Base-by-base conservation (phyloP, 208 protist genomes). In the Acanthamoeba sp. region DNA sequence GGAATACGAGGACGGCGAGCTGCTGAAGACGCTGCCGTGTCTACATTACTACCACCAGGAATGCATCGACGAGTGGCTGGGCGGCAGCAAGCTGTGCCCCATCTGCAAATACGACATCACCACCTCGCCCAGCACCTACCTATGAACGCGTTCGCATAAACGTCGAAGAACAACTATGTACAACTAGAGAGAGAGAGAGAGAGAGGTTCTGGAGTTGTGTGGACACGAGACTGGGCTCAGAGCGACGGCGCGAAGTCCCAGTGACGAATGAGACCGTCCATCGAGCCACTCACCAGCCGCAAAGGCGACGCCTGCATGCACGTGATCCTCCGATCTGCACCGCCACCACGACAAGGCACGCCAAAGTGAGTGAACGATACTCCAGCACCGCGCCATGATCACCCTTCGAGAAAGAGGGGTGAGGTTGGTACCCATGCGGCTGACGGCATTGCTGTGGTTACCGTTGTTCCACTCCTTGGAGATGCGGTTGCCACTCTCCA, bases 31-130 rank as follows among this genome's bases (percentile, higher is more conserved):
- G 57, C 38, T 92, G 52, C 87, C 87, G 10, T 92, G 87, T 36
- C 3, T 76, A 22, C 87, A 92, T 57, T 34, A 20, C 62, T 92
- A 92, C 62, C 87, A 92, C 42, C 57, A 76, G 57, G 50, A 38
- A 12, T 92, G 87, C 87, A 92, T 92, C 59, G 87, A 92, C 38
- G 38, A 27, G 40, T 92, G 87, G 87, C 87, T 92, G 20, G 4
- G 4, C 32, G 27, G 27, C 0, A n/a, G 52, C 59, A 92, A 73
- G 36, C 32, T 50, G 22, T 92, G 87, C 36, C 87, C 87, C 16
- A 40, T 92, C 12, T 92, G 87, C 59, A 92, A 92, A 16, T 73
- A 40, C 9, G 87, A 92, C 24, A 10, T 92, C 18, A 92, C 87
- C 50, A 32, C 36, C 34, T 29, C 71, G 34, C 24, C 18, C 18